Percentiles rank a stretch among this genome's conserved stretches.
Evolutionary conservation across 176 grass and related monocot genomes (phyloP).

Genomic region (Sorghum bicolor): DNA sequence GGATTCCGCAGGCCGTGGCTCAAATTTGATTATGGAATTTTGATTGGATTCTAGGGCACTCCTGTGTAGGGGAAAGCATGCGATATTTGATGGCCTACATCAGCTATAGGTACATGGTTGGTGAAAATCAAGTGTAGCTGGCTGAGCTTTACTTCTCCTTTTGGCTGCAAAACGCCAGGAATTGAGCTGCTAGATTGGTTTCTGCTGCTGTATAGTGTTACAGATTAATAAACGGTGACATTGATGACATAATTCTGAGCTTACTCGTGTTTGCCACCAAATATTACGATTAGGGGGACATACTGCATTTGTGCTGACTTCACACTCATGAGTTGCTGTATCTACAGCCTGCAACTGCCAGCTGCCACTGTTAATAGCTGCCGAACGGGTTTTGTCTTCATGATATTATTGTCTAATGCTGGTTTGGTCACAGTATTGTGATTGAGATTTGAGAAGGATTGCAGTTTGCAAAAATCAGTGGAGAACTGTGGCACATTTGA

Average conservation of each 20-base stretch:
- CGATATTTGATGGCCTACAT: neutral
- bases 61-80: neutral
- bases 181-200: conserved; percentile 9
- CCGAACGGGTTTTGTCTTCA: too few relatives aligned
- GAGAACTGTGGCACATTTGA: neutral
- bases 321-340: too few relatives aligned
- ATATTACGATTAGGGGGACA: neutral
- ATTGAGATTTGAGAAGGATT: neutral
- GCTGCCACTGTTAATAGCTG: too few relatives aligned
- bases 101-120: neutral
- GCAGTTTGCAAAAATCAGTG: neutral
- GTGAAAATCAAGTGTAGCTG: neutral
- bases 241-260: neutral
- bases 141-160: neutral
- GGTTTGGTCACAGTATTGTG: neutral
- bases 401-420: neutral
- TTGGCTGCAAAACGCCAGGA: neutral
- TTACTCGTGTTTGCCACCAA: neutral
- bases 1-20: neutral
- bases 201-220: neutral
- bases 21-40: neutral
- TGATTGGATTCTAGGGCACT: conserved; percentile 1
- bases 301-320: neutral
- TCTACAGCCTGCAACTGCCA: too few relatives aligned
- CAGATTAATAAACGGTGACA: neutral